A percentile compares a stretch with the other conserved stretches of the same genome.
phyloP scores from a whole-genome alignment of 2,329 filamentous ascomycete genomes.

The Tolypocladium endophyticum region DNA sequence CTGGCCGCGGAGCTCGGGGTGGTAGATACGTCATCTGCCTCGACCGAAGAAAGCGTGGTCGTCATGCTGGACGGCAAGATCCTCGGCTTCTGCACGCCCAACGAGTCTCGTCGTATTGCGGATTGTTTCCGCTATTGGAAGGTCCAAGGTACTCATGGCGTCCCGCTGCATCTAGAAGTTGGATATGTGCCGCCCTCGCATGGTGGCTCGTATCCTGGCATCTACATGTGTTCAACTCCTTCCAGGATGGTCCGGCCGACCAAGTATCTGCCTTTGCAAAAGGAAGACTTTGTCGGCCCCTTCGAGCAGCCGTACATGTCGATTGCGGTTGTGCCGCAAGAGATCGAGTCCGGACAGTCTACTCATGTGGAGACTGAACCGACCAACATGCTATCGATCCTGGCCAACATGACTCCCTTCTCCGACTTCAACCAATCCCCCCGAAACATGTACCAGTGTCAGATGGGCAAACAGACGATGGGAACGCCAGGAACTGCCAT shows the following conservation, averaged over 20 bases:
- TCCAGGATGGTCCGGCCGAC: conserved; percentile 84
- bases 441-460: conserved; percentile 98
- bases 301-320: conserved; percentile 98
- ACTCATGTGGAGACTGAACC: conserved; percentile 92
- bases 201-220: conserved; percentile 88
- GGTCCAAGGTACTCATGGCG: conserved; percentile 70
- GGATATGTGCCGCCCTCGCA: conserved; percentile 81
- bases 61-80: conserved; percentile 87
- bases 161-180: conserved; percentile 80
- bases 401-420: conserved; percentile 98
- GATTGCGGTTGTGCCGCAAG: conserved; percentile 81
- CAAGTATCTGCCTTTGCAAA: conserved; percentile 80
- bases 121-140: conserved; percentile 93
- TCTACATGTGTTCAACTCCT: conserved; percentile 84
- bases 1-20: conserved; percentile 74
- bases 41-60: conserved; percentile 72
- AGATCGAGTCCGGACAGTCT: conserved; percentile 77
- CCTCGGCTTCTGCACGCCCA: conserved; percentile 80
- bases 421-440: conserved; percentile 98
- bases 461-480: conserved; percentile 99
- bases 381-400: conserved; percentile 92
- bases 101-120: conserved; percentile 69
- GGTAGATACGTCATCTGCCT: conserved; percentile 63
- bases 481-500: conserved; percentile 84
- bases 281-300: conserved; percentile 79